Percentiles rank a stretch among this genome's conserved stretches.
Conservation (phyloP, 495 filamentous ascomycete species). For the Podospora appendiculata region DNA sequence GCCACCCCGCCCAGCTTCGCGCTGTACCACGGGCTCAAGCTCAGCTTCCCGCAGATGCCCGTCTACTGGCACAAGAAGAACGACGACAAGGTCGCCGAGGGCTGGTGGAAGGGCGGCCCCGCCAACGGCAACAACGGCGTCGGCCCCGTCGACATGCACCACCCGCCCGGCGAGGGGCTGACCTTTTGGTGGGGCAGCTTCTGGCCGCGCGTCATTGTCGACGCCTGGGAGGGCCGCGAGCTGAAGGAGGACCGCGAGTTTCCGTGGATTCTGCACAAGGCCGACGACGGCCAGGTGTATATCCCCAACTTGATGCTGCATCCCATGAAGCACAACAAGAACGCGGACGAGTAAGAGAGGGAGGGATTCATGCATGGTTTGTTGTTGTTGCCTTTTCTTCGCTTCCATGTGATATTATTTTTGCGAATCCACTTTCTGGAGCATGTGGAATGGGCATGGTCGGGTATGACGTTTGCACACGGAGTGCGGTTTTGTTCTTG, state of each 20-base stretch:
- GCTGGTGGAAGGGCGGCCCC: constrained; percentile 30
- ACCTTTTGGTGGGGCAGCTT: constrained; percentile 27
- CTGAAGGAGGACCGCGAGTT: background rate
- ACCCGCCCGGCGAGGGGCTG: constrained; percentile 18
- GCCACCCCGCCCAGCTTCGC: constrained; percentile 32
- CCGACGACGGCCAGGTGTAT: constrained; percentile 16
- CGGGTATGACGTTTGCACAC: too few species aligned
- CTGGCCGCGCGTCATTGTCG: constrained; percentile 16
- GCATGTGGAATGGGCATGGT: too few species aligned
- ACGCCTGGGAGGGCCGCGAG: constrained; percentile 16
- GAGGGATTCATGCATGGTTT: too few species aligned
- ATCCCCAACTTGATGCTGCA: constrained; percentile 24
- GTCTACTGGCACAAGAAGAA: constrained; percentile 16
- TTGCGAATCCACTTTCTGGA: too few species aligned
- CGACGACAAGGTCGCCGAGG: constrained; percentile 10
- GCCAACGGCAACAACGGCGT: constrained; percentile 15
- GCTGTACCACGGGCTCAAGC: constrained; percentile 34
- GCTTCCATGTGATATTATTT: too few species aligned
- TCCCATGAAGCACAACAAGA: constrained; percentile 20
- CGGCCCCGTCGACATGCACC: constrained; percentile 13
- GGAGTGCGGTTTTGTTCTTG: too few species aligned
- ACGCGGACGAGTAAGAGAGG: too few species aligned
- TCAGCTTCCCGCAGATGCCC: constrained; percentile 29
- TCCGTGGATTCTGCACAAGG: constrained; percentile 17
- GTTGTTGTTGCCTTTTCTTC: too few species aligned